Base-by-base conservation (phyloP, 2,329 filamentous ascomycete genomes). In the Orbilia brochopaga region DNA sequence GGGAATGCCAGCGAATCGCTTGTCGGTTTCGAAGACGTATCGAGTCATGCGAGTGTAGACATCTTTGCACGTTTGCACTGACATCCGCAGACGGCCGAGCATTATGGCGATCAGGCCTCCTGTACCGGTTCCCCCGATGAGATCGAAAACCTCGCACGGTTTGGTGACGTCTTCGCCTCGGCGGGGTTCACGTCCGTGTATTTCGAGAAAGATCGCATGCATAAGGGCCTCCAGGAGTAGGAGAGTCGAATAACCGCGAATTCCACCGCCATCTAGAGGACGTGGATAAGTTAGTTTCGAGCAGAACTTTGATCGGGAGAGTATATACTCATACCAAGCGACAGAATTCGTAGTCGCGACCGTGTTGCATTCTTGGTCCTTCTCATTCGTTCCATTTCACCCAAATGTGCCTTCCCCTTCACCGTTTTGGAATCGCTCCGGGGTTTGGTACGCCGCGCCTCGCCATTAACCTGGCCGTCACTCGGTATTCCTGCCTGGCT, bases 181-280 rank as follows among this genome's bases (percentile, higher is more conserved):
- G 77, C 89, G 88, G n/a, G 94, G 94, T 6, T 93, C 91, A 78
- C 89, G 87, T 37, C 93, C 93, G 69, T 77, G 66, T 70, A 87
- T 91, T 80, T 97, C 92, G 81, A 97, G 92, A 79, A 94, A 97
- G 11, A 91, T 92, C 74, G 91, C 86, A 83, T 99, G 91, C 94
- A 99, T 99, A 70, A 99, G 85, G 81, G 97, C 93, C 82, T 97
- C 92, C 44, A 99, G 85, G 77, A 99, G 92, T 78, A 99, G 95
- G 79, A 99, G 89, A 86, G 97, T 97, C 63, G 93, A 97, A 82
- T 97, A 99, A 60, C 94, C 94, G 76, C 94, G 90, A 65, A 99
- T 93, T 74, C 94, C 94, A 78, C 94, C 94, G 80, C 94, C 94
- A 85, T 99, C 94, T 76, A 40, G 51, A 27, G 2, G 10, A 3